These are phyloP conservation scores for Colletotrichum sp. DNA, from an alignment of 2,329 filamentous ascomycete genomes.

Conservation along the genomic window DNA sequence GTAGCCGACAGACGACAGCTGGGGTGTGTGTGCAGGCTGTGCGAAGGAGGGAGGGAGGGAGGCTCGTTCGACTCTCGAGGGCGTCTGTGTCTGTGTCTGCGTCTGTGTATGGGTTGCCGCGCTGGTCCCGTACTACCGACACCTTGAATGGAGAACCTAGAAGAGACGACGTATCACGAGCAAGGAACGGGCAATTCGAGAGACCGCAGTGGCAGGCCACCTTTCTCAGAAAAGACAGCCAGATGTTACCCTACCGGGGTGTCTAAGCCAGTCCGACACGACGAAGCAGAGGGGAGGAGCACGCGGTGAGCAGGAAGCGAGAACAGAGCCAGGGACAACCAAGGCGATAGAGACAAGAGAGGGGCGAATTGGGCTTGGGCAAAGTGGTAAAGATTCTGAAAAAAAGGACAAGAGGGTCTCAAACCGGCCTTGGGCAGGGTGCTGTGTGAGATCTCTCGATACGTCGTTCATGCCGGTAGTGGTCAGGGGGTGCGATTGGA, in stretches of 20 bases:
- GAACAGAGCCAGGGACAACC: neutral
- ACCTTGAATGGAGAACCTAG: neutral
- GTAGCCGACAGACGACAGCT: neutral
- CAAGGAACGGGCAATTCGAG: neutral
- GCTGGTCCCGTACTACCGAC: neutral
- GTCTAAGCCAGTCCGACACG: neutral
- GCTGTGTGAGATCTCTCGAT: slow-evolving; percentile 28
- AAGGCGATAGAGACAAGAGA: neutral
- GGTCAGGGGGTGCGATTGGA: slow-evolving; percentile 33
- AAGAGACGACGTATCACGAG: neutral
- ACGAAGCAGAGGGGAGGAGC: neutral
- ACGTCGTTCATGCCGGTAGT: slow-evolving; percentile 29
- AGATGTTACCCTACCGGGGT: neutral
- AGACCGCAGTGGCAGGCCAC: neutral
- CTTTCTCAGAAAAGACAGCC: neutral
- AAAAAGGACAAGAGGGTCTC: slow-evolving; percentile 26
- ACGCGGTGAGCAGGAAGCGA: neutral
- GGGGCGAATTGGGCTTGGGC: neutral
- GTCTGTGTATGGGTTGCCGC: slow-evolving; percentile 6
- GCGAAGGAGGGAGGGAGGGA: neutral
- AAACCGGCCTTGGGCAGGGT: slow-evolving; percentile 31
- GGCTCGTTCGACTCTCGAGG: neutral
- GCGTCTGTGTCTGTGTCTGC: neutral
- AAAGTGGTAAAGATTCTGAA: neutral
- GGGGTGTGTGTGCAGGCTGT: neutral